phyloP scores from a whole-genome alignment of 202 grass and related monocot species.

The Zizania palustris region DNA sequence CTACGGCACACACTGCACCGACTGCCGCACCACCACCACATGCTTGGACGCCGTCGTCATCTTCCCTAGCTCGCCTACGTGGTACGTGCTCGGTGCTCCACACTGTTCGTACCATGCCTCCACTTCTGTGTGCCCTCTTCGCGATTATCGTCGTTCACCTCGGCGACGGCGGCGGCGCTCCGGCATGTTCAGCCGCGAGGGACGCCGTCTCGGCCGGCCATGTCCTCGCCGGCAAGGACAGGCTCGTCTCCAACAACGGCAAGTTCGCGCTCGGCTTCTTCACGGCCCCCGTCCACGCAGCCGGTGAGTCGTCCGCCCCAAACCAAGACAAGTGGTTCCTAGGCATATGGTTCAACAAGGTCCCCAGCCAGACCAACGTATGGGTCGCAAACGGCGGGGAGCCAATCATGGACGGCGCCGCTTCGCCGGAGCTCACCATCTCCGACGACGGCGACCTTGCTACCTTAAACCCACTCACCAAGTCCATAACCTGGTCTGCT shows the following conservation, averaged over 20 bases:
- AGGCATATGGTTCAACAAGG: conserved; percentile 40
- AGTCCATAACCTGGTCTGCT: conserved; percentile 3
- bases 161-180: too few relatives aligned
- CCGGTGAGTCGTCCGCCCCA: not conserved
- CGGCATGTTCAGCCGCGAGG: conserved; percentile 3
- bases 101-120: not conserved
- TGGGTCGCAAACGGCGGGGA: conserved; percentile 15
- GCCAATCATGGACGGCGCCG: not conserved
- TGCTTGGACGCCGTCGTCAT: too few relatives aligned
- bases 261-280: conserved; percentile 49
- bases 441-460: conserved; percentile 22
- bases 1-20: too few relatives aligned
- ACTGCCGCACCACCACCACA: too few relatives aligned
- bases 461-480: not conserved
- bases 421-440: conserved; percentile 19
- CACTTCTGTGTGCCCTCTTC: not conserved
- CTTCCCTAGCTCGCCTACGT: too few relatives aligned
- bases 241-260: conserved; percentile 38
- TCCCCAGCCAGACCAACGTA: conserved; percentile 20
- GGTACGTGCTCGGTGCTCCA: too few relatives aligned
- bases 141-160: not conserved
- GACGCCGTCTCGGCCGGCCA: conserved; percentile 1
- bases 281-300: not conserved
- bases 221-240: not conserved
- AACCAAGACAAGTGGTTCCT: conserved; percentile 21